phyloP scores from a whole-genome alignment of 768 basidiomycete species.

The Candolleomyces efflorescens region DNA sequence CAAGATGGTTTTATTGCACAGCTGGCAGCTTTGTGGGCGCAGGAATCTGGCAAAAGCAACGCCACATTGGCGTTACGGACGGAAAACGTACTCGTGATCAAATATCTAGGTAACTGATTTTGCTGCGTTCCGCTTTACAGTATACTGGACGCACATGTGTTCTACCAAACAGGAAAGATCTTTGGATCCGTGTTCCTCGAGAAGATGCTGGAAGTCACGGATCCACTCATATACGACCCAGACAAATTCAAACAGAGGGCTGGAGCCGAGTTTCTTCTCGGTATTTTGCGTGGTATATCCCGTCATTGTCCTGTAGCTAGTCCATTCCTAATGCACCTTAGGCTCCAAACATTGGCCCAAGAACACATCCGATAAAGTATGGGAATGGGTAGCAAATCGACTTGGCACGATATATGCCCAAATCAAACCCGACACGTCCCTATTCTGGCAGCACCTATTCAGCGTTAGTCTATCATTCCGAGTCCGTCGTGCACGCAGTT shows the following conservation, averaged over 20 bases:
- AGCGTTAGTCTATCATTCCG: slow-evolving; percentile 33
- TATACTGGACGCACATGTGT: not conserved
- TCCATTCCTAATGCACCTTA: slow-evolving; percentile 17
- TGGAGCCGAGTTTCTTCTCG: slow-evolving; percentile 60
- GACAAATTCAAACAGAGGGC: slow-evolving; percentile 88
- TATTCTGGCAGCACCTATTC: slow-evolving; percentile 70
- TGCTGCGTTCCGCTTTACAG: not conserved
- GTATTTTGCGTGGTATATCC: slow-evolving; percentile 64
- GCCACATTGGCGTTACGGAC: slow-evolving; percentile 52
- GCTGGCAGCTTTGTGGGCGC: slow-evolving; percentile 66
- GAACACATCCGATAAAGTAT: slow-evolving; percentile 47
- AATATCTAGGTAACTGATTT: slow-evolving; percentile 29
- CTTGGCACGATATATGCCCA: slow-evolving; percentile 63
- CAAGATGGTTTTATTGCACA: slow-evolving; percentile 56
- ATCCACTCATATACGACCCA: slow-evolving; percentile 55
- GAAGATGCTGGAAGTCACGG: slow-evolving; percentile 48
- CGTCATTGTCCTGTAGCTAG: not conserved
- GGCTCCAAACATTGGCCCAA: slow-evolving; percentile 85
- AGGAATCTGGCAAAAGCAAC: slow-evolving; percentile 66
- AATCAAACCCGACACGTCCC: slow-evolving; percentile 82
- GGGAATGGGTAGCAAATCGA: slow-evolving; percentile 66
- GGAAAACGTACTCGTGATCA: slow-evolving; percentile 40
- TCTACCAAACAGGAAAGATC: slow-evolving; percentile 51
- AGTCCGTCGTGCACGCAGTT: not conserved
- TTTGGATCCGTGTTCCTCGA: slow-evolving; percentile 52